Conservation (phyloP, 345 rosid genomes). For the Dipteronia dyeriana region DNA sequence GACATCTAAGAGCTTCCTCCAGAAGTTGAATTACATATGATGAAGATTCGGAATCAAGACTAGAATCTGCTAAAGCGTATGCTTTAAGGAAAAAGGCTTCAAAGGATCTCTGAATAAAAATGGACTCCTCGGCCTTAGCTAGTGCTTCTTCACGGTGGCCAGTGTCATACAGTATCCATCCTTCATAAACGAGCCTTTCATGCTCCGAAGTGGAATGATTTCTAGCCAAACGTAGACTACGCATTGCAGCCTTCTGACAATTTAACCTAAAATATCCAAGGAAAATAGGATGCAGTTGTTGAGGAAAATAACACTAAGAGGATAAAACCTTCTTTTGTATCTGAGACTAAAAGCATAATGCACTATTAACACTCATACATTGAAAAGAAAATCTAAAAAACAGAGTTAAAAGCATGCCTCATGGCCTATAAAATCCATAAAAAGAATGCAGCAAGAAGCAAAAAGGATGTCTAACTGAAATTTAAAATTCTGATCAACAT, state of each 20-base stretch:
- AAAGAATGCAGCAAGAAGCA: background rate
- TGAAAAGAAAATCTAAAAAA: constrained; percentile 2
- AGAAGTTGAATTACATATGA: constrained; percentile 70
- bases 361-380: background rate
- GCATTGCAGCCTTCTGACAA: constrained; percentile 97
- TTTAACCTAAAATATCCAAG: constrained; percentile 58
- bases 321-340: background rate
- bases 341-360: background rate
- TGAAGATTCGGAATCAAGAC: constrained; percentile 65
- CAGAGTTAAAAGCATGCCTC: background rate
- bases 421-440: background rate
- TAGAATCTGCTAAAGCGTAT: constrained; percentile 77
- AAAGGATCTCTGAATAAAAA: constrained; percentile 84
- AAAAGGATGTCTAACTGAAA: background rate
- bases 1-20: constrained; percentile 92
- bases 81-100: constrained; percentile 99
- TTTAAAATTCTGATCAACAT: background rate
- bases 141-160: constrained; percentile 96
- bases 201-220: constrained; percentile 76
- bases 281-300: constrained; percentile 4
- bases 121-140: constrained; percentile 88
- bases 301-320: background rate
- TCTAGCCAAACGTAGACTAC: constrained; percentile 79
- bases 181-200: constrained; percentile 94
- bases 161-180: constrained; percentile 92